A percentile compares a stretch with the other conserved stretches of the same genome.
These are phyloP conservation scores for Alternaria arborescens DNA, from an alignment of 2,329 filamentous ascomycete genomes.

Conservation along the genomic window DNA sequence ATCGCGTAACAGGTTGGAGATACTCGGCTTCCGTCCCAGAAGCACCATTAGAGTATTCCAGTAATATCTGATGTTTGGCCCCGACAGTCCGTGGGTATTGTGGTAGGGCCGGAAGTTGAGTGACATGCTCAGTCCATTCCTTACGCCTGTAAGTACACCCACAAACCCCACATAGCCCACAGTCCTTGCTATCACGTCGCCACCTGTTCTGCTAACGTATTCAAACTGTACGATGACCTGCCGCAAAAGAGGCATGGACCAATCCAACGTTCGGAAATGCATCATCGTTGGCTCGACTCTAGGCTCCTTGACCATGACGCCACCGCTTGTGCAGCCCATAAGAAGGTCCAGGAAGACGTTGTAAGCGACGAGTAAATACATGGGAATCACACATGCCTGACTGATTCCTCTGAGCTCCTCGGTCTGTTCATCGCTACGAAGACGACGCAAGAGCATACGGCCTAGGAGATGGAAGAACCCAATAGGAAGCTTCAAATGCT, in stretches of 20 bases:
- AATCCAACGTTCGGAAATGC: slow-evolving; percentile 64
- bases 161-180: slow-evolving; percentile 64
- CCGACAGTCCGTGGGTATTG: slow-evolving; percentile 47
- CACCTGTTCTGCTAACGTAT: slow-evolving; percentile 43
- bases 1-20: slow-evolving; percentile 61
- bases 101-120: slow-evolving; percentile 63
- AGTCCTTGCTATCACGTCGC: slow-evolving; percentile 56
- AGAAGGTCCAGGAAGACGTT: slow-evolving; percentile 71
- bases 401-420: slow-evolving; percentile 69
- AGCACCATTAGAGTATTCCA: slow-evolving; percentile 63
- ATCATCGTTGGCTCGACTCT: slow-evolving; percentile 52
- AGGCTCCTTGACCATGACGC: slow-evolving; percentile 43
- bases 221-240: slow-evolving; percentile 53
- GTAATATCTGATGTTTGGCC: slow-evolving; percentile 54
- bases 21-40: slow-evolving; percentile 62
- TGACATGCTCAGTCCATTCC: slow-evolving; percentile 57
- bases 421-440: slow-evolving; percentile 66
- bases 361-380: slow-evolving; percentile 68
- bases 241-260: slow-evolving; percentile 57
- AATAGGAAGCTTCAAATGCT: slow-evolving; percentile 20
- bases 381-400: slow-evolving; percentile 58
- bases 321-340: slow-evolving; percentile 72
- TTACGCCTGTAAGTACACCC: slow-evolving; percentile 61
- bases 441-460: slow-evolving; percentile 57
- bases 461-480: slow-evolving; percentile 48